phyloP scores from a whole-genome alignment of 805 yeast species.

The Yarrowia deformans region DNA sequence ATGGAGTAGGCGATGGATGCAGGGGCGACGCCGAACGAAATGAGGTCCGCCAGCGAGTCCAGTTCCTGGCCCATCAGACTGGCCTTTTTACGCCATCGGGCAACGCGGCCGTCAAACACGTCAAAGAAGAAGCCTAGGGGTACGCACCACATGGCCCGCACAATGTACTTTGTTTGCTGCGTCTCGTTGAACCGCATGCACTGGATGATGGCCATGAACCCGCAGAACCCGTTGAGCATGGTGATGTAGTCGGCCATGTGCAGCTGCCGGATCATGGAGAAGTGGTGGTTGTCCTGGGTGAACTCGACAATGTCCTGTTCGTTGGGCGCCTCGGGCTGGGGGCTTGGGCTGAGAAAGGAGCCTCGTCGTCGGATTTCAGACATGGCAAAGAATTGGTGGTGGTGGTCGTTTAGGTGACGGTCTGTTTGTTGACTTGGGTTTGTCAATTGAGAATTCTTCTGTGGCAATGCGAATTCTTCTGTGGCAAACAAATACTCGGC shows the following conservation, averaged over 20 bases:
- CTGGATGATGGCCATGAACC: constrained; percentile 87
- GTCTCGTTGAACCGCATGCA: constrained; percentile 82
- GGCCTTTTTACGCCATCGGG: constrained; percentile 89
- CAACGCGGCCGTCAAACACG: constrained; percentile 96
- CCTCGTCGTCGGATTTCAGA: constrained; percentile 39
- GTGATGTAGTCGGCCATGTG: constrained; percentile 98
- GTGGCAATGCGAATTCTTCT: too few relatives aligned
- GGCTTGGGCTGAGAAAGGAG: constrained; percentile 39
- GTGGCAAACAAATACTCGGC: not conserved
- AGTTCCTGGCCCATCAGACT: constrained; percentile 96
- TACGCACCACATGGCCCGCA: constrained; percentile 88
- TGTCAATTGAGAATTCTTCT: not conserved
- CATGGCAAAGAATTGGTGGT: not conserved
- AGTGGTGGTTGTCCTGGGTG: constrained; percentile 82
- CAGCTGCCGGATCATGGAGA: constrained; percentile 73
- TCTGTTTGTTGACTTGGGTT: too few relatives aligned
- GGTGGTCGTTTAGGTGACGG: not conserved
- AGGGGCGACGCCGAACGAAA: constrained; percentile 95
- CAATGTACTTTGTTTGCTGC: constrained; percentile 62
- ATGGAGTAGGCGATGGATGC: constrained; percentile 90
- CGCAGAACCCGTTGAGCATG: constrained; percentile 90
- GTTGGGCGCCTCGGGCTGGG: constrained; percentile 48
- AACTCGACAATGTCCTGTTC: constrained; percentile 70
- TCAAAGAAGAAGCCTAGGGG: constrained; percentile 94
- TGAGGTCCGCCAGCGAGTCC: constrained; percentile 93